Conservation (phyloP, 345 rosid species). For the Bruguiera sexangula region DNA sequence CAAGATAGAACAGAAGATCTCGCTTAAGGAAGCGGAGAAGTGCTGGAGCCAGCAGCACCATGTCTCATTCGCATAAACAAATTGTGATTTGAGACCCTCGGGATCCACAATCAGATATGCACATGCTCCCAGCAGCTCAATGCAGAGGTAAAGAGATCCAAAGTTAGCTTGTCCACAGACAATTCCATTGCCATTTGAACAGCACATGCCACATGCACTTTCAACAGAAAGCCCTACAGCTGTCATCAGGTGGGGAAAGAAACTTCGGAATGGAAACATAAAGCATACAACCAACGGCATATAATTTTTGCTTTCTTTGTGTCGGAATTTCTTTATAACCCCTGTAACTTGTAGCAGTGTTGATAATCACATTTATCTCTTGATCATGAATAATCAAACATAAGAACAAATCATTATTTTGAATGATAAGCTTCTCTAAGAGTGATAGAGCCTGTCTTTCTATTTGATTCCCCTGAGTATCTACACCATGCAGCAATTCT, state of each 20-base stretch:
- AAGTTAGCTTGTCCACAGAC: constrained; percentile 39
- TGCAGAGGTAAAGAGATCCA: constrained; percentile 67
- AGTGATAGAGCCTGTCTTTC: constrained; percentile 58
- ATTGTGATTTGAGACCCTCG: constrained; percentile 11
- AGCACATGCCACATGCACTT: constrained; percentile 29
- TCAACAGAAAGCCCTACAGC: constrained; percentile 44
- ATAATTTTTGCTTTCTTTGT: constrained; percentile 53
- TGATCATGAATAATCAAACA: constrained; percentile 53
- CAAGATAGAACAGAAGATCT: too few species aligned
- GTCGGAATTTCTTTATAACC: constrained; percentile 43
- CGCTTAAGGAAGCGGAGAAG: constrained; percentile 21
- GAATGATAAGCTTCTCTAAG: constrained; percentile 51
- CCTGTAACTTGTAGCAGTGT: constrained; percentile 41
- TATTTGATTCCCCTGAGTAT: constrained; percentile 43
- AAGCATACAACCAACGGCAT: constrained; percentile 58
- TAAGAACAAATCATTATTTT: constrained; percentile 46
- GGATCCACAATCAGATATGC: constrained; percentile 43
- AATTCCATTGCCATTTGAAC: constrained; percentile 22
- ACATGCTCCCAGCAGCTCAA: constrained; percentile 65
- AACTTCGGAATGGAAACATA: constrained; percentile 53
- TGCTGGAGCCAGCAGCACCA: constrained; percentile 49
- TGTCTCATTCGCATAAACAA: constrained; percentile 34
- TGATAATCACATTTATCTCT: constrained; percentile 49
- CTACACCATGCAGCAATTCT: constrained; percentile 46
- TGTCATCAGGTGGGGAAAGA: constrained; percentile 56